Evolutionary conservation across 2,329 filamentous ascomycete species (phyloP), one percentile per base, ranked within the genome.

Genomic region (Drechmeria coniospora): DNA sequence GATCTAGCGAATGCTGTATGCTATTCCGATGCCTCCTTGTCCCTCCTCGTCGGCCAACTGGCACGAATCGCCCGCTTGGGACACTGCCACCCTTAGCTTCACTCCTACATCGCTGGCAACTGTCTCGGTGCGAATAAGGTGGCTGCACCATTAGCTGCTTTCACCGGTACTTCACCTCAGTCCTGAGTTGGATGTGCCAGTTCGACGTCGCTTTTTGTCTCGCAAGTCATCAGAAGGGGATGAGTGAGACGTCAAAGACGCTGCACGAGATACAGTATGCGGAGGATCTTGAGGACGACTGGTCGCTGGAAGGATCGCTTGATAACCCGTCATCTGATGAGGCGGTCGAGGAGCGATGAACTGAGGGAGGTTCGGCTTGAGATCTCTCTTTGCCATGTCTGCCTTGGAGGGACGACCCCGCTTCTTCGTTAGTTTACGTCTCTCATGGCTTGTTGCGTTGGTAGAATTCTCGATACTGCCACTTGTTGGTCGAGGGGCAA

Each of bases 351-450:
- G 51, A 8, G 47, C 47, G 5, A 52, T 39, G 11, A 38, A 42
- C 23, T 49, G 49, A 6, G 53, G 53, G 12, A 49, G 38, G 9
- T 46, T 36, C 9, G 53, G 44, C 12, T 37, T 43, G 5, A 47
- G 40, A 26, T 47, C 40, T 9, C 37, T 29, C 28, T 42, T 49
- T 10, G 46, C 54, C 36, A 54, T 59, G 30, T 61, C 59, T 9
- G 54, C 51, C 30, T 59, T 54, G 8, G 59, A 54, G 4, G 60
- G 60, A 21, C 60, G 51, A 2, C 60, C 60, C 33, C 59, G 52
- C 41, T 61, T 63, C 37, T 51, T 59, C n/a, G 46, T 34, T 2
- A 30, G 25, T 18, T 15, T 29, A 25, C 8, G 20, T 12, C 14
- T 25, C 24, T 22, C 15, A 16, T 13, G 18, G 4, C 9, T 12